Conservation (phyloP, 139 green algal species). For the Closterium sp. region DNA sequence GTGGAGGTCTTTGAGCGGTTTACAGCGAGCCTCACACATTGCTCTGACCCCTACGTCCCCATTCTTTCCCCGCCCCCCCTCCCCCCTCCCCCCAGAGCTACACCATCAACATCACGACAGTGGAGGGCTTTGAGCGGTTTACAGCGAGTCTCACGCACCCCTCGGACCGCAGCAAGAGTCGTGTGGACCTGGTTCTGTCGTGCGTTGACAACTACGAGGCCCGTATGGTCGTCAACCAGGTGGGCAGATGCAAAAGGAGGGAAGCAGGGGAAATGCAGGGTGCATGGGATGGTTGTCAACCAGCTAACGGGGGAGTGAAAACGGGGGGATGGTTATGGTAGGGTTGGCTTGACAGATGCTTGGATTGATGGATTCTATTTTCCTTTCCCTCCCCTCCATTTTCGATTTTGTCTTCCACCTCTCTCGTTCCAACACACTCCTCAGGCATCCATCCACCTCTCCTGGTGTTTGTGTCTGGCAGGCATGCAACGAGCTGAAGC, state of each 20-base stretch:
- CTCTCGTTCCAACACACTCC: too few relatives aligned
- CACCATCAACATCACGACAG: constrained; percentile 95
- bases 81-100: constrained; percentile 73
- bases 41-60: not conserved
- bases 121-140: constrained; percentile 85
- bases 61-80: not conserved
- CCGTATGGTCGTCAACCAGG: constrained; percentile 96
- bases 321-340: too few relatives aligned
- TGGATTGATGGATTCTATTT: too few relatives aligned
- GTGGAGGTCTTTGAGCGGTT: constrained; percentile 86
- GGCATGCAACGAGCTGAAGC: constrained; percentile 88
- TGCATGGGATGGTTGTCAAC: too few relatives aligned
- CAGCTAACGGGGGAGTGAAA: too few relatives aligned
- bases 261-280: too few relatives aligned
- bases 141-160: constrained; percentile 54
- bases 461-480: not conserved
- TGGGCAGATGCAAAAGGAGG: not conserved
- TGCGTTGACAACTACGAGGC: constrained; percentile 99
- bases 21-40: constrained; percentile 56
- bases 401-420: too few relatives aligned
- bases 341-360: too few relatives aligned
- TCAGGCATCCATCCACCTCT: too few relatives aligned
- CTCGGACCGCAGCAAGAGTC: constrained; percentile 1
- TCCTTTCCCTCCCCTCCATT: too few relatives aligned
- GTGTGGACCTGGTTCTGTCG: constrained; percentile 88